Evolutionary conservation across 2,329 filamentous ascomycete genomes (phyloP).

Genomic region (Ampelomyces quisqualis): DNA sequence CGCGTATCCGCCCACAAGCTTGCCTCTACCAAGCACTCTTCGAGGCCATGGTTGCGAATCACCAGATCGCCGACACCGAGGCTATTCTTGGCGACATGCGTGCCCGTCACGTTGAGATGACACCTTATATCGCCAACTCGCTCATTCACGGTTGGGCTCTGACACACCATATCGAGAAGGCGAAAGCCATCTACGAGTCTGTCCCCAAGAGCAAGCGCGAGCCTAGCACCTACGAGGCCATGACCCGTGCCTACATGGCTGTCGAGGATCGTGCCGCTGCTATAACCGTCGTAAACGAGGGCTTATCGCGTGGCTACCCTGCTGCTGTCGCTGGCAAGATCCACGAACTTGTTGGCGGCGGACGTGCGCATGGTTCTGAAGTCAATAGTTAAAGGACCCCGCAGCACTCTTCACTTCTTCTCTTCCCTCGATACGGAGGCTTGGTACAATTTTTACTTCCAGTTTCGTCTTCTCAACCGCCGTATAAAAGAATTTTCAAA

Average conservation of each 20-base stretch:
- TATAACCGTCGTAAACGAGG: slow-evolving; percentile 80
- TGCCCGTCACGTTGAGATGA: slow-evolving; percentile 73
- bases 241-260: slow-evolving; percentile 90
- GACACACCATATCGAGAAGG: slow-evolving; percentile 76
- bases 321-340: slow-evolving; percentile 92
- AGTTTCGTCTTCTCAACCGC: slow-evolving; percentile 19
- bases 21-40: slow-evolving; percentile 97
- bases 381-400: slow-evolving; percentile 15
- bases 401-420: slow-evolving; percentile 8
- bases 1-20: slow-evolving; percentile 69
- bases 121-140: slow-evolving; percentile 97
- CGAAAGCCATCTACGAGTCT: slow-evolving; percentile 75
- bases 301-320: slow-evolving; percentile 86
- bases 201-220: slow-evolving; percentile 79
- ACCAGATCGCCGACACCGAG: slow-evolving; percentile 71
- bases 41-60: slow-evolving; percentile 95
- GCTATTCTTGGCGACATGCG: slow-evolving; percentile 75
- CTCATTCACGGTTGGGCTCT: slow-evolving; percentile 95
- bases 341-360: slow-evolving; percentile 70
- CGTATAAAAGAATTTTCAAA: slow-evolving; percentile 18
- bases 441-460: slow-evolving; percentile 12
- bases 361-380: slow-evolving; percentile 27
- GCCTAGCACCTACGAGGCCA: slow-evolving; percentile 97
- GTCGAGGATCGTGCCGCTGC: slow-evolving; percentile 77
- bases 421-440: slow-evolving; percentile 2